Evolutionary conservation across 768 basidiomycete genomes (phyloP), one percentile per base, ranked within the genome.

Genomic region (Lactifluus rugatus): DNA sequence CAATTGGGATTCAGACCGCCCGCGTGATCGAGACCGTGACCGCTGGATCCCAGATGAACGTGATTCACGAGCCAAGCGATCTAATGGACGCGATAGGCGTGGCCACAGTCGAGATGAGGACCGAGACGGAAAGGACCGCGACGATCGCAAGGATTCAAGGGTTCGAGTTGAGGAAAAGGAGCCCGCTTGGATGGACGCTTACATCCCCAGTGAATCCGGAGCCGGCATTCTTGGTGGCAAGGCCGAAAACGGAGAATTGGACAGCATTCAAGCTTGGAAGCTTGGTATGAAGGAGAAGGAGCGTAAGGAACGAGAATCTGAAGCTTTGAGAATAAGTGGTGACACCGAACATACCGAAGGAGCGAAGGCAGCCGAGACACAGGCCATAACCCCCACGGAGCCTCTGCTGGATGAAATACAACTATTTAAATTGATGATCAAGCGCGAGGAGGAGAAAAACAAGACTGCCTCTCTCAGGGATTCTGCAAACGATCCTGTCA

Each of bases 121-220:
- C 14, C 48, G 58, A 55, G 75, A 79, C 26, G 70, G 72, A 23
- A 75, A 71, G 62, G 78, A 78, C n/a, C 71, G 72, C 57, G 76
- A 73, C 21, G 76, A 77, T 26, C 71, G 73, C 52, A 72, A 73
- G 61, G 81, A 81, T 52, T 74, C 79, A 31, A 76, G 78, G 56
- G 83, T 83, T 63, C 71, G 73, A 56, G 75, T 76, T 32, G 82
- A 81, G 64, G 90, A 93, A 73, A 89, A 87, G 66, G 90, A 92
- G 67, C 90, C 89, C 23, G 89, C 89, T 17, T 93, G 89, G 89
- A 93, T 93, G 89, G 90, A 91, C 63, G 83, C 87, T 19, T 90
- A 89, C 67, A 78, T 90, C 60, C 88, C 89, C 13, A 76, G 72
- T 51, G 77, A 76, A 23, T 69, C 81, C 17, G 73, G 72, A 32